Evolutionary conservation across 768 basidiomycete genomes (phyloP), one percentile per base, ranked within the genome.

Genomic region (Tylopilus sp.): DNA sequence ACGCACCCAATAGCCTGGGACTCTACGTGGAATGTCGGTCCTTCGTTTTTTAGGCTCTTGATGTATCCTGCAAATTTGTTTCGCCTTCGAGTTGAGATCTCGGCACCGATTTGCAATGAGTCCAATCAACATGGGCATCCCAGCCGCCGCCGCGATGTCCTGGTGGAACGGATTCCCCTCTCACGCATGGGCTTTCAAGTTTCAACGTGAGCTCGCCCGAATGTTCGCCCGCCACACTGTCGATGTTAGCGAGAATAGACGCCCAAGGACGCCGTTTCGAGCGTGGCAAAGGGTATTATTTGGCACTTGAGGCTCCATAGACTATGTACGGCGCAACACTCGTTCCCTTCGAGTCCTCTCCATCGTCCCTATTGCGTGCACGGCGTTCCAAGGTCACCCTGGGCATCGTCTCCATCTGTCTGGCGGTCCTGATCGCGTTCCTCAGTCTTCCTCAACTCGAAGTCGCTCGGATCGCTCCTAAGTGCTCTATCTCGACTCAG

Each of bases 41-140:
- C 56, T 26, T 68, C 64, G 28, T 59, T 48, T 38, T 73, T 64
- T 17, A 78, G 50, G 8, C 64, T 68, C 6, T 70, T 60, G 11
- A 84, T 65, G 21, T 64, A 65, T 16, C 85, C 85, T 0, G 83
- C 84, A 54, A 86, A 80, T 63, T 86, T 86, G 58, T 83, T 84
- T 50, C 85, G 74, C 56, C 81, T 64, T 21, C 85, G 67, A 3
- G 82, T 85, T 28, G 76, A 68, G 46, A 83, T 76, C 52, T 86
- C 81, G 43, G 86, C 74, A 1, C 84, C 85, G 36, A 86, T 80
- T 0, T 5, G 82, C 82, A 17, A 82, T 70, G 19, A 83, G 64
- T 53, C 69, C 67, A n/a, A n/a, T n/a, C n/a, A n/a, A n/a, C n/a
- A n/a, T n/a, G 1, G 60, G 56, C 4, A 19, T 14, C 2, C 31